Conservation (phyloP, 352 stramenopile species). For the Peronosclerospora sorghi region DNA sequence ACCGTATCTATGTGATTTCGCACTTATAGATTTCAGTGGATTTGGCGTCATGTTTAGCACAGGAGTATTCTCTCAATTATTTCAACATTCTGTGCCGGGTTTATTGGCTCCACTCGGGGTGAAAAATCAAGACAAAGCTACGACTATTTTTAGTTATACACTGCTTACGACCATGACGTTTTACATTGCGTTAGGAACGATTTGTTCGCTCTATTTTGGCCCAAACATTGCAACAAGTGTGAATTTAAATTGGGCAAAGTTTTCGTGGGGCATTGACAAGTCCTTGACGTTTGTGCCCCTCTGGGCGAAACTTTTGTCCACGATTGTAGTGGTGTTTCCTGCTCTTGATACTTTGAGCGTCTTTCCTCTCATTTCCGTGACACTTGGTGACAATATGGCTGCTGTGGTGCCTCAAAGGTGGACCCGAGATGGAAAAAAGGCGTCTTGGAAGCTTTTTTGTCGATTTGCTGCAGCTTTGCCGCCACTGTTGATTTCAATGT, state of each 20-base stretch:
- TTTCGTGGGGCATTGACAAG: conserved; percentile 69
- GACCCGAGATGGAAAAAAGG: conserved; percentile 20
- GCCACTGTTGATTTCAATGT: conserved; percentile 65
- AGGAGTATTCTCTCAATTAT: conserved; percentile 84
- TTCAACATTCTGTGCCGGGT: conserved; percentile 85
- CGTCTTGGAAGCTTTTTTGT: conserved; percentile 67
- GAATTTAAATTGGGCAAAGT: conserved; percentile 87
- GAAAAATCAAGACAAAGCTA: conserved; percentile 47
- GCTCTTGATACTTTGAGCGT: conserved; percentile 85
- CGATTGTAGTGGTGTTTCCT: conserved; percentile 83
- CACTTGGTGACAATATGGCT: conserved; percentile 85
- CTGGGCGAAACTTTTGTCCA: conserved; percentile 53
- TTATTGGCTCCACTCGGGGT: conserved; percentile 61
- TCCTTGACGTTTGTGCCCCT: conserved; percentile 33
- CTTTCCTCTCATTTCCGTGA: conserved; percentile 88
- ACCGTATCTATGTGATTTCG: conserved; percentile 51
- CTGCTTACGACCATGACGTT: conserved; percentile 77
- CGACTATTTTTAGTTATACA: conserved; percentile 61
- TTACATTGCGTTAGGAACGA: conserved; percentile 71
- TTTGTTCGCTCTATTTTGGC: conserved; percentile 82
- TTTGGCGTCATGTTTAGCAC: conserved; percentile 88
- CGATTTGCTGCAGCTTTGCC: conserved; percentile 67
- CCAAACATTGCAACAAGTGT: conserved; percentile 64
- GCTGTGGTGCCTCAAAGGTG: conserved; percentile 40
- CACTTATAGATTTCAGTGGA: conserved; percentile 51